Conservation (phyloP, 2,329 filamentous ascomycete species). For the Aspergillus glaucus region DNA sequence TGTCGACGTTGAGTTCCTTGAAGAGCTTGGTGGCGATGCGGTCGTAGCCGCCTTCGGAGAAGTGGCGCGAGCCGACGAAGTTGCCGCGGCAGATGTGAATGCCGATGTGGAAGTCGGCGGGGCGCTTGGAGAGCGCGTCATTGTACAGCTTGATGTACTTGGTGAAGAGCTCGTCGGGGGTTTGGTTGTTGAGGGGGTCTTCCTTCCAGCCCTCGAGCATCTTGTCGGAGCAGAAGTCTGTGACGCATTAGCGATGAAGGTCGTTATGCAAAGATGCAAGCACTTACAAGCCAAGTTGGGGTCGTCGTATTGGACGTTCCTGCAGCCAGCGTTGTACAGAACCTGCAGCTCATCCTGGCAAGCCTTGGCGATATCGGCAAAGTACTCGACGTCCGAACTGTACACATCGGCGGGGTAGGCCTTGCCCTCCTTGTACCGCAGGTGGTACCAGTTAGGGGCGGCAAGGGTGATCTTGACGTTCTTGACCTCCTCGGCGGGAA, state of each 20-base stretch:
- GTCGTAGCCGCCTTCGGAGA: constrained; percentile 62
- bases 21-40: constrained; percentile 62
- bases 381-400: constrained; percentile 55
- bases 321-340: constrained; percentile 56
- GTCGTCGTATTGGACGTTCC: constrained; percentile 64
- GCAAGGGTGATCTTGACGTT: constrained; percentile 64
- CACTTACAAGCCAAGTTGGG: constrained; percentile 59
- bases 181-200: constrained; percentile 61
- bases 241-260: constrained; percentile 1
- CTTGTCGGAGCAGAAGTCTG: constrained; percentile 67
- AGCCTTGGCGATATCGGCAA: constrained; percentile 58
- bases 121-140: constrained; percentile 57
- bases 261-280: not conserved
- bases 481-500: constrained; percentile 56
- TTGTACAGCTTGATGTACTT: constrained; percentile 74
- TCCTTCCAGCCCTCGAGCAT: constrained; percentile 65
- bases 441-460: constrained; percentile 64
- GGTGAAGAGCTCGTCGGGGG: constrained; percentile 64
- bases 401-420: constrained; percentile 55
- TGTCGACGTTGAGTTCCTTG: constrained; percentile 56
- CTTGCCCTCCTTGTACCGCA: constrained; percentile 51
- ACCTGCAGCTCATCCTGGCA: constrained; percentile 58
- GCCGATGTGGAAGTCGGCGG: constrained; percentile 66
- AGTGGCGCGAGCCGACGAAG: constrained; percentile 61
- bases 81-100: constrained; percentile 66